These are phyloP conservation scores for Chaetomiaceae sp. DNA, from an alignment of 2,329 filamentous ascomycete species.

Conservation along the genomic window DNA sequence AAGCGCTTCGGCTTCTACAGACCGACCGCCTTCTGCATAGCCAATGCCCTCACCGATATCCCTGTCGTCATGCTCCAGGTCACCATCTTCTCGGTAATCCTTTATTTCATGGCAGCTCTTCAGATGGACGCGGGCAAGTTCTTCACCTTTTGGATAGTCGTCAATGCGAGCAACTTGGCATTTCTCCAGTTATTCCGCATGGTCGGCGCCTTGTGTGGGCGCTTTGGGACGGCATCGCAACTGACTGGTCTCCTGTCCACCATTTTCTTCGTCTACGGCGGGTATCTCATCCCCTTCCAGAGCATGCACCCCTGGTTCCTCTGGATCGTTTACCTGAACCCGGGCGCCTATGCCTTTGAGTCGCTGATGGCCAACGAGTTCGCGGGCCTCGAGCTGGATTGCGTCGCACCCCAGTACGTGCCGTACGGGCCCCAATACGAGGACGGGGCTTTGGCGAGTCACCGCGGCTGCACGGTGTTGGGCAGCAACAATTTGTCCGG, in stretches of 20 bases:
- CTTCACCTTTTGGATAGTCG: conserved; percentile 3
- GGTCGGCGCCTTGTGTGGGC: not conserved
- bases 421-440: not conserved
- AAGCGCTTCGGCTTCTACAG: conserved; percentile 8
- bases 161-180: not conserved
- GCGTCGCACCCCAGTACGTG: conserved; percentile 2
- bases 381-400: not conserved
- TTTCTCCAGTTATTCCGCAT: conserved; percentile 1
- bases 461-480: not conserved
- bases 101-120: conserved; percentile 1
- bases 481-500: not conserved
- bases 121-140: not conserved
- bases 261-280: not conserved
- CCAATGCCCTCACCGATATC: conserved; percentile 3
- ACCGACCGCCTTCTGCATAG: conserved; percentile 1
- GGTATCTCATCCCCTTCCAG: not conserved
- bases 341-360: not conserved
- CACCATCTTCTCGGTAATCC: not conserved
- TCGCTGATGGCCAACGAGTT: not conserved
- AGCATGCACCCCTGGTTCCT: not conserved
- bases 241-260: not conserved
- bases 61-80: conserved; percentile 2
- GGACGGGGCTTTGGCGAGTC: not conserved
- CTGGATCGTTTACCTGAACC: conserved; percentile 1
- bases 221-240: not conserved